A percentile compares a stretch with the other conserved stretches of the same genome.
These are phyloP conservation scores for Prunus mongolica DNA, from an alignment of 306 rosid genomes.

Conservation along the genomic window DNA sequence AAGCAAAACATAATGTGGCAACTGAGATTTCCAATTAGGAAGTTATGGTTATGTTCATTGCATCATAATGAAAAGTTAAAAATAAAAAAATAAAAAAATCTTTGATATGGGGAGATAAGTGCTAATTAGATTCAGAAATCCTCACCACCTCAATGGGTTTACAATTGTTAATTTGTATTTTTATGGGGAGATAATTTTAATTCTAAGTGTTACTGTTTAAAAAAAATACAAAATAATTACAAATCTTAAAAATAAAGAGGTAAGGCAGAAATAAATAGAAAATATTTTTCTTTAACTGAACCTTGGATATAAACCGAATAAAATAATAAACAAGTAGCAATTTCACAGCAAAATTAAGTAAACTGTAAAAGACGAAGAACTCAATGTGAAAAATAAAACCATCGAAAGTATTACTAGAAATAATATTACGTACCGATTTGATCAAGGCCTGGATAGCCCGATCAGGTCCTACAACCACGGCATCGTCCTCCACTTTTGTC, in stretches of 20 bases:
- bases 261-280: too few relatives aligned
- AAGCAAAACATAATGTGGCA: too few relatives aligned
- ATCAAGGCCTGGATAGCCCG: not conserved
- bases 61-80: too few relatives aligned
- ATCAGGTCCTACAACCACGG: not conserved
- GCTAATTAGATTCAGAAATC: not conserved
- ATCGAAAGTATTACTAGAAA: not conserved
- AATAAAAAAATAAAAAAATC: too few relatives aligned
- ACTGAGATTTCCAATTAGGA: too few relatives aligned
- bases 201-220: too few relatives aligned
- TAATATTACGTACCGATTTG: not conserved
- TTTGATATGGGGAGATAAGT: not conserved
- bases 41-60: too few relatives aligned
- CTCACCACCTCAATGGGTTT: not conserved
- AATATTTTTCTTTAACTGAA: not conserved
- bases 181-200: too few relatives aligned
- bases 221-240: too few relatives aligned
- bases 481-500: not conserved
- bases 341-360: not conserved
- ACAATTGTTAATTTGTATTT: too few relatives aligned
- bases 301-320: not conserved
- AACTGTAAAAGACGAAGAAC: too few relatives aligned
- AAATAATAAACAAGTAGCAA: not conserved
- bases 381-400: not conserved
- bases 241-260: too few relatives aligned